These are phyloP conservation scores for Coemansia sp. DNA, from an alignment of 192 early-diverging fungal genomes.

Conservation along the genomic window DNA sequence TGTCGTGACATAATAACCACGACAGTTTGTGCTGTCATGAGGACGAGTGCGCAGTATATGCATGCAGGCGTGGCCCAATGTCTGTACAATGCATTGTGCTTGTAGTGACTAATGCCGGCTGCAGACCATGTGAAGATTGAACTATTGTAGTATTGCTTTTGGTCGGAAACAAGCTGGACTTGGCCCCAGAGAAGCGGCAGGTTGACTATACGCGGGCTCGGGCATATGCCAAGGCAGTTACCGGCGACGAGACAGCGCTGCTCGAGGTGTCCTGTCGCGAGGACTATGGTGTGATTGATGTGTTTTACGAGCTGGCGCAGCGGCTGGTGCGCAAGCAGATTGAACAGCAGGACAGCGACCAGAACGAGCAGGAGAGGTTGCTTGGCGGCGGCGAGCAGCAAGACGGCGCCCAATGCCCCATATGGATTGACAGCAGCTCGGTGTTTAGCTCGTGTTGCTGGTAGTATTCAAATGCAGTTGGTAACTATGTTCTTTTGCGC, in stretches of 20 bases:
- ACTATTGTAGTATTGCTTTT: slow-evolving; percentile 62
- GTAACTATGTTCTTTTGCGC: not conserved
- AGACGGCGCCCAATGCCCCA: slow-evolving; percentile 19
- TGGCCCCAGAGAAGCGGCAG: slow-evolving; percentile 59
- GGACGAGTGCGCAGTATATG: not conserved
- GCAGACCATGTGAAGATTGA: slow-evolving; percentile 4
- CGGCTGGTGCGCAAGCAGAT: slow-evolving; percentile 36
- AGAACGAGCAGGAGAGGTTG: slow-evolving; percentile 17
- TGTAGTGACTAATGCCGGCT: not conserved
- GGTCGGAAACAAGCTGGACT: slow-evolving; percentile 72
- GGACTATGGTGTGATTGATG: slow-evolving; percentile 61
- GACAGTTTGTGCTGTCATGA: not conserved
- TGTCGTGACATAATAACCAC: not conserved
- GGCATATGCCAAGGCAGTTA: slow-evolving; percentile 60
- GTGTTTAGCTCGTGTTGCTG: slow-evolving; percentile 6
- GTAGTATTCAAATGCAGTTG: not conserved
- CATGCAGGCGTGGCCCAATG: not conserved
- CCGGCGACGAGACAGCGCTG: slow-evolving; percentile 63
- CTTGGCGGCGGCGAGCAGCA: slow-evolving; percentile 18
- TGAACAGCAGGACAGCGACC: slow-evolving; percentile 11
- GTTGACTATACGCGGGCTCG: slow-evolving; percentile 61
- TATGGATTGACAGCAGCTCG: slow-evolving; percentile 23
- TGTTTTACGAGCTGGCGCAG: slow-evolving; percentile 46
- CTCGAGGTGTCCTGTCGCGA: slow-evolving; percentile 75
- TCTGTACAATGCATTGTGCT: not conserved